phyloP scores from a whole-genome alignment of 768 basidiomycete species.

The Boletus reticulatus region DNA sequence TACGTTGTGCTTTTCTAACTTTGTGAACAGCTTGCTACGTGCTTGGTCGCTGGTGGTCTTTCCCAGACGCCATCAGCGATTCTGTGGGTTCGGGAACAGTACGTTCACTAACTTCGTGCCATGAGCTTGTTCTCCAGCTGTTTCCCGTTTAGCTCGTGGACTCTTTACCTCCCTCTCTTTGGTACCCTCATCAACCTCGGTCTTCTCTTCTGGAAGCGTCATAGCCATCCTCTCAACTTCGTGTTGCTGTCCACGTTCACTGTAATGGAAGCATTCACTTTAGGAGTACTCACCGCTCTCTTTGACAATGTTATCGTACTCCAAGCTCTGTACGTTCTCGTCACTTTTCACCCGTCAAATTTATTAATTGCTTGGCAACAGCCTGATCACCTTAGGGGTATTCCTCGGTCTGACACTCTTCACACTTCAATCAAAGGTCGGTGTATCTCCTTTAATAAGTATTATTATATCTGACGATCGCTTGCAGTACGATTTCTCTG shows the following conservation, averaged over 20 bases:
- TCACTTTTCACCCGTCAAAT: background rate
- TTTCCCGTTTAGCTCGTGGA: slow-evolving; percentile 56
- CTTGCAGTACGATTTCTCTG: slow-evolving; percentile 86
- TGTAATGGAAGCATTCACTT: slow-evolving; percentile 82
- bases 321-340: slow-evolving; percentile 71
- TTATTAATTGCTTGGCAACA: slow-evolving; percentile 26
- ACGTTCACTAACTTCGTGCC: slow-evolving; percentile 26
- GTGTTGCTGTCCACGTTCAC: slow-evolving; percentile 87
- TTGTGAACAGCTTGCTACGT: slow-evolving; percentile 58
- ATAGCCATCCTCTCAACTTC: slow-evolving; percentile 85
- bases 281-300: slow-evolving; percentile 83
- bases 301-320: slow-evolving; percentile 71
- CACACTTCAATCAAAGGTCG: slow-evolving; percentile 89
- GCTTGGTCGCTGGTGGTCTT: slow-evolving; percentile 70
- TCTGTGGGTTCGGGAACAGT: slow-evolving; percentile 73
- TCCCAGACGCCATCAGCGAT: slow-evolving; percentile 60
- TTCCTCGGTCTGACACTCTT: slow-evolving; percentile 94
- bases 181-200: slow-evolving; percentile 79
- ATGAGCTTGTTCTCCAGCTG: background rate
- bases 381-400: slow-evolving; percentile 86
- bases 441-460: slow-evolving; percentile 9
- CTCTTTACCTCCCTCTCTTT: slow-evolving; percentile 75
- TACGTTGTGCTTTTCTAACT: background rate
- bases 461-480: background rate
- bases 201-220: slow-evolving; percentile 89